Conservation (phyloP, 768 basidiomycete genomes). For the Podaxis sp. region DNA sequence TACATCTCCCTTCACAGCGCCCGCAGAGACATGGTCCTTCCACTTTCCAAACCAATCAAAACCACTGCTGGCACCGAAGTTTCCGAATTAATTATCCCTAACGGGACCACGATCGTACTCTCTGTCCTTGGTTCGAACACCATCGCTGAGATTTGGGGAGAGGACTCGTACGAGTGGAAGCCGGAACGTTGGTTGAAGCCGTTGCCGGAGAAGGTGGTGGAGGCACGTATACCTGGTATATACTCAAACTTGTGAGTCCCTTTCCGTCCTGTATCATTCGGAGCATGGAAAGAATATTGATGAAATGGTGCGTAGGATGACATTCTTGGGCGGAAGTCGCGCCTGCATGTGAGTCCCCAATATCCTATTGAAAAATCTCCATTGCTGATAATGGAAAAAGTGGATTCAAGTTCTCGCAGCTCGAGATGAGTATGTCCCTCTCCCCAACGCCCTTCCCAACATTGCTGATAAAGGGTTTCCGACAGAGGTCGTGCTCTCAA, state of each 20-base stretch:
- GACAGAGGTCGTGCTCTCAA: constrained; percentile 15
- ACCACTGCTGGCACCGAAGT: constrained; percentile 34
- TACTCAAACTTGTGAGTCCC: constrained; percentile 33
- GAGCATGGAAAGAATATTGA: no score
- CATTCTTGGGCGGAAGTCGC: no score
- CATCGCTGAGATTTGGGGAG: constrained; percentile 44
- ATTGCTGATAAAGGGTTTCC: no score
- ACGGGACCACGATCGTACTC: constrained; percentile 37
- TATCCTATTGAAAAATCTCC: no score
- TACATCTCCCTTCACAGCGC: constrained; percentile 10
- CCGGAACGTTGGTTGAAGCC: constrained; percentile 49
- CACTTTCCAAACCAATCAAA: constrained; percentile 44
- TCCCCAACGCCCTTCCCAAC: no score
- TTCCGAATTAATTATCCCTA: constrained; percentile 34
- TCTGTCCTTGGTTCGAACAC: constrained; percentile 39
- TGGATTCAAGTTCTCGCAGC: constrained; percentile 19
- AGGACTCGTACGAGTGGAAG: constrained; percentile 49
- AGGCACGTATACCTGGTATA: constrained; percentile 34
- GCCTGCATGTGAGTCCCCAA: constrained; percentile 17
- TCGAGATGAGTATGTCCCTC: constrained; percentile 17
- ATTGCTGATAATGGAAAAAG: background rate
- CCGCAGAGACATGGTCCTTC: constrained; percentile 30
- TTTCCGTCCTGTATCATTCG: background rate
- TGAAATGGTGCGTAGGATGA: no score
- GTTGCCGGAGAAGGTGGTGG: constrained; percentile 33